Conservation (phyloP, 2,329 filamentous ascomycete genomes). For the Neocatenulostroma microsporum region DNA sequence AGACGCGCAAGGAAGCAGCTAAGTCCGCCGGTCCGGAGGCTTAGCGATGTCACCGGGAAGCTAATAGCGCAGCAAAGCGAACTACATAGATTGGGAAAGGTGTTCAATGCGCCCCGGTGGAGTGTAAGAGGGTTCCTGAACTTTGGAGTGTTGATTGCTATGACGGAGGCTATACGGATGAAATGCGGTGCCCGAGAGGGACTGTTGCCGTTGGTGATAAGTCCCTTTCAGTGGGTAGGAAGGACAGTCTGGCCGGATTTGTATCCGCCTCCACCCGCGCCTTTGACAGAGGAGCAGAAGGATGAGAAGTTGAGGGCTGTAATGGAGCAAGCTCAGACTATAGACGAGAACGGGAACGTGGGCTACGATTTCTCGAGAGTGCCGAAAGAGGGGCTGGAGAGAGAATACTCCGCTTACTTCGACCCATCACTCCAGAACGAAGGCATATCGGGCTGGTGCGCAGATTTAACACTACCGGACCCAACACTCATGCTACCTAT, state of each 20-base stretch:
- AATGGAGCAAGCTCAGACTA: not conserved
- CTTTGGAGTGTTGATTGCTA: conserved; percentile 20
- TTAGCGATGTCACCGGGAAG: conserved; percentile 1
- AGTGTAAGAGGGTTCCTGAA: conserved; percentile 10
- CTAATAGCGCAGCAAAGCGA: not conserved
- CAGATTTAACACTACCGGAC: conserved; percentile 9
- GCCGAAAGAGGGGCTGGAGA: too few relatives aligned
- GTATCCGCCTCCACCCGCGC: not conserved
- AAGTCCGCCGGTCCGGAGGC: not conserved
- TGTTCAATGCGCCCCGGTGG: conserved; percentile 11
- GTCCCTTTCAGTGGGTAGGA: conserved; percentile 10
- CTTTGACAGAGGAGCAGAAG: not conserved
- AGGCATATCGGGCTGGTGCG: conserved; percentile 7
- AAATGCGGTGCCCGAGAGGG: conserved; percentile 22
- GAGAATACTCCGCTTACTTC: not conserved
- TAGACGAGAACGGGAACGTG: not conserved
- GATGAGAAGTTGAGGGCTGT: not conserved
- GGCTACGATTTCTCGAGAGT: conserved; percentile 1
- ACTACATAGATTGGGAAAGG: conserved; percentile 9
- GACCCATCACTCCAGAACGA: conserved; percentile 10
- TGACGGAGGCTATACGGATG: conserved; percentile 23
- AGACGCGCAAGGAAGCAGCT: too few relatives aligned
- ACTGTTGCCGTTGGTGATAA: conserved; percentile 17
- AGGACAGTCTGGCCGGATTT: too few relatives aligned
- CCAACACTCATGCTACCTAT: conserved; percentile 12